Base-by-base conservation (phyloP, 805 yeast genomes). In the Starmera dryadoides region DNA sequence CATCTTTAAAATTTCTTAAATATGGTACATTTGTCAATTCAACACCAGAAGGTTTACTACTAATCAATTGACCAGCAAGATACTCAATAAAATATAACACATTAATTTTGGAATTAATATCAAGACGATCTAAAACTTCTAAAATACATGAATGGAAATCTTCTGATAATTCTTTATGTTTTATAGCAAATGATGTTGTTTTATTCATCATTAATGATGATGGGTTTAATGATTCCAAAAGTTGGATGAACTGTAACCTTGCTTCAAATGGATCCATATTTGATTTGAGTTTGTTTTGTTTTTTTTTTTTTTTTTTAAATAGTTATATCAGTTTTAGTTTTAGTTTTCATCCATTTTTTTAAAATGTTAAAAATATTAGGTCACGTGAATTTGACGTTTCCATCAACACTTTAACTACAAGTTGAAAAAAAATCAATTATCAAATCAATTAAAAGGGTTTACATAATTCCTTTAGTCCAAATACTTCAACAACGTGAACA, bases 231-330 rank as follows among this genome's bases (percentile, higher is more conserved):
- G 69, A 58, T 47, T 79, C 71, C 39, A 89, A 66, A 33, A 79
- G 73, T 49, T 79, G 85, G 6, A 77, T 69, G 50, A 89, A 81
- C 58, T 82, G 83, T 34, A 86, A 63, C 42, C 91, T 73, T 4
- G 89, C 88, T 53, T 86, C 96, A 58, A 91, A 86, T 1, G 96
- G 80, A 56, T 89, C 96, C 95, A 89, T 86, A 14, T 12, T 23
- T 22, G 22, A 10, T 16, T 4, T 22, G 6, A n/a, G n/a, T n/a
- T n/a, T n/a, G n/a, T n/a, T n/a, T n/a, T n/a, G n/a, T n/a, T n/a
- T n/a, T n/a, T n/a, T n/a, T n/a, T n/a, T n/a, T n/a, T n/a, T n/a
- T n/a, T n/a, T n/a, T n/a, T n/a, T n/a, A n/a, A n/a, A n/a, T n/a
- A n/a, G n/a, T n/a, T n/a, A n/a, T n/a, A n/a, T n/a, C n/a, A n/a